Evolutionary conservation across 495 filamentous ascomycete genomes (phyloP), one percentile per base, ranked within the genome.

Genomic region (Hypoxylon lenormandii): DNA sequence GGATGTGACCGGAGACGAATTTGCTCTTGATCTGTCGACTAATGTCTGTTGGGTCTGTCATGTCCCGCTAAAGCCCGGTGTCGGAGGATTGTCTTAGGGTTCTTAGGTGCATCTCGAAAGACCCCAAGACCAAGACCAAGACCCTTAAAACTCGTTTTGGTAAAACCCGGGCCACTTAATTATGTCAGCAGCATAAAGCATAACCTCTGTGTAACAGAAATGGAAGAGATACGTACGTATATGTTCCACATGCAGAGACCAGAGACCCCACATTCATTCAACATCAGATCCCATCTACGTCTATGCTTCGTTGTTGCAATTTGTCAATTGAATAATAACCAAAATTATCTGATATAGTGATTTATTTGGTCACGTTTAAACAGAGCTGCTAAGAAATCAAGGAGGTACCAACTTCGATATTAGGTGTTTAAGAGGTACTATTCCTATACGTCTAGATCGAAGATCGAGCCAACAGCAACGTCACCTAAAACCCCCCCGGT

Each of bases 31-130:
- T n/a, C n/a, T n/a, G n/a, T n/a, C n/a, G n/a, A 21, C 19, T 13
- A 26, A 16, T 0, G 37, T 43, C 15, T 36, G 30, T 33, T 33
- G 10, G 30, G 6, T 33, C 30, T 11, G 10, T 7, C 49, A 54
- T 30, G 43, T 38, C 43, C 54, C 43, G 16, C 66, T 33, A 64
- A 16, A 5, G 53, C 48, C 60, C 66, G 66, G 66, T 70, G 64
- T 61, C 66, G 66, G 66, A 70, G 60, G 7, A 7, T 33, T 50
- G n/a, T 18, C 22, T 62, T n/a, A n/a, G n/a, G n/a, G n/a, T n/a
- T n/a, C n/a, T n/a, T n/a, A n/a, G n/a, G n/a, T n/a, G 21, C 42
- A 15, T 45, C 42, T 26, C 23, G 23, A 12, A 40, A 40, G 11
- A 5, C 8, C 12, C 37, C n/a, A 13, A 40, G 37, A 6, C 4